phyloP scores from a whole-genome alignment of 1,139 yeast genomes.

The Saccharomyces uvarum region DNA sequence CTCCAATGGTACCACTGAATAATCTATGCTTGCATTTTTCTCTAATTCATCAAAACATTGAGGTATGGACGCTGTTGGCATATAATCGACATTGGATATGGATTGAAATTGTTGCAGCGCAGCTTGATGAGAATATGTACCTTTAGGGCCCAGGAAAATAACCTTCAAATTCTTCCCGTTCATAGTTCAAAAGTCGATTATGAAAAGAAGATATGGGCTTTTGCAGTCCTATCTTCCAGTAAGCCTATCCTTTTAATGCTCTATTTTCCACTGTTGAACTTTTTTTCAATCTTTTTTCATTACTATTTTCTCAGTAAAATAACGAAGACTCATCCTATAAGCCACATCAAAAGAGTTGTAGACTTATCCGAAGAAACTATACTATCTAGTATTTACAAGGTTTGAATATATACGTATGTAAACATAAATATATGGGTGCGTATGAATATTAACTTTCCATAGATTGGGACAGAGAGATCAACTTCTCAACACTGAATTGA shows the following conservation, averaged over 20 bases:
- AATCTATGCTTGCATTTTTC: conserved; percentile 32
- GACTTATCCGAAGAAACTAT: neutral
- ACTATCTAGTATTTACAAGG: neutral
- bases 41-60: conserved; percentile 55
- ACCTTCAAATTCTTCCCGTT: conserved; percentile 33
- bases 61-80: conserved; percentile 41
- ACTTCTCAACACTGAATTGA: conserved; percentile 54
- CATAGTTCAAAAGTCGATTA: neutral
- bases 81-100: conserved; percentile 20
- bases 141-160: conserved; percentile 79
- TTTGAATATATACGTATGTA: neutral
- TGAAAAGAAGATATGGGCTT: neutral
- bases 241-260: neutral
- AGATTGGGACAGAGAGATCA: conserved; percentile 66
- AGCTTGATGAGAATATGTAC: conserved; percentile 92
- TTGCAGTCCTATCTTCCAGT: neutral
- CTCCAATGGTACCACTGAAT: conserved; percentile 84
- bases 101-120: conserved; percentile 65
- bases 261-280: neutral
- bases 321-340: neutral
- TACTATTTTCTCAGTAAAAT: neutral
- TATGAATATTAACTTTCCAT: conserved; percentile 41
- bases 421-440: conserved; percentile 4
- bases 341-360: neutral
- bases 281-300: neutral